Percentiles rank a stretch among this genome's conserved stretches.
Conservation (phyloP, 2,329 filamentous ascomycete genomes). For the Fusarium redolens region DNA sequence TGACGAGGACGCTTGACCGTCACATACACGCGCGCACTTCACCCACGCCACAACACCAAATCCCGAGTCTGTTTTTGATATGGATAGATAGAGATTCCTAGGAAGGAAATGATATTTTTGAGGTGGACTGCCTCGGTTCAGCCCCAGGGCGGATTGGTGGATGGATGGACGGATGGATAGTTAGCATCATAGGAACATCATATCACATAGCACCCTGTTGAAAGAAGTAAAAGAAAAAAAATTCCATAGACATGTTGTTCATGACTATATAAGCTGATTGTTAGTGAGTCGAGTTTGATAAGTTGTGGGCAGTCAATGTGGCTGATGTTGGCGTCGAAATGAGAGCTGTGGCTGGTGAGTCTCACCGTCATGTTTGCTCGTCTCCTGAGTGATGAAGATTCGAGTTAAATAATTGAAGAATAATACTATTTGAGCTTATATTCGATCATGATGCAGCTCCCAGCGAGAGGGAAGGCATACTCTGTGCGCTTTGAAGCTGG, state of each 20-base stretch:
- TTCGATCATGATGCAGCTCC: neutral
- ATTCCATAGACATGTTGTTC: slow-evolving; percentile 37
- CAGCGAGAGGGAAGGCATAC: too few relatives aligned
- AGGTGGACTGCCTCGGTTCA: slow-evolving; percentile 32
- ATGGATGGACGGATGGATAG: slow-evolving; percentile 44
- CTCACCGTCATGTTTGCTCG: neutral
- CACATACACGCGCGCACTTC: slow-evolving; percentile 25
- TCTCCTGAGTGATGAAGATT: neutral
- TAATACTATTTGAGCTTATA: neutral
- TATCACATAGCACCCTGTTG: slow-evolving; percentile 42
- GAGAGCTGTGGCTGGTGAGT: slow-evolving; percentile 21
- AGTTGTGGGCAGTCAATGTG: slow-evolving; percentile 18
- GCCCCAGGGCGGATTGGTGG: slow-evolving; percentile 33
- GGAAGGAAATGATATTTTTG: slow-evolving; percentile 31
- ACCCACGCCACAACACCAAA: slow-evolving; percentile 34
- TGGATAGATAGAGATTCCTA: slow-evolving; percentile 36
- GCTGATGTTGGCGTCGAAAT: neutral
- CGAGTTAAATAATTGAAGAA: neutral
- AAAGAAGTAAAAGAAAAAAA: slow-evolving; percentile 42
- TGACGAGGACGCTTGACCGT: slow-evolving; percentile 20
- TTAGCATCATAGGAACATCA: slow-evolving; percentile 42
- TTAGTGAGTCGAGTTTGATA: neutral
- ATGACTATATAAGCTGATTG: neutral
- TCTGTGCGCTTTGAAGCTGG: neutral
- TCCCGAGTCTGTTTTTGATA: slow-evolving; percentile 34